Base-by-base conservation (phyloP, 2,329 filamentous ascomycete genomes). In the Chrysosporium keratinophilum region DNA sequence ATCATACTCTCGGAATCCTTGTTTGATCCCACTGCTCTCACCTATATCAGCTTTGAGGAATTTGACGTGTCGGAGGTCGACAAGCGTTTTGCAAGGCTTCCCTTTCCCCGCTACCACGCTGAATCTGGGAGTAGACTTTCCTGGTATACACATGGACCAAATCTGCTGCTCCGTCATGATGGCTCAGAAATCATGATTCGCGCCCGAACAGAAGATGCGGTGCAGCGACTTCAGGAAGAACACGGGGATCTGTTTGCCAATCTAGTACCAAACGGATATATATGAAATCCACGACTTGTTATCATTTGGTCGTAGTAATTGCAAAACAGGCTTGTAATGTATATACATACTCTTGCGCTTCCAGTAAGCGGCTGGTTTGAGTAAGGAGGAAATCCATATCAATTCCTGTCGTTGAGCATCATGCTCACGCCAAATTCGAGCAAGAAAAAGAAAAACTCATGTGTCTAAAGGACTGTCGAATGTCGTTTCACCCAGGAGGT, bases 41-140 rank as follows among this genome's bases (percentile, higher is more conserved):
- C 47, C n/a, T 50, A 50, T 20, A 50, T 41, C 35, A 50, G 35
- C 12, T 50, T 41, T 41, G 47, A 50, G 14, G 47, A 50, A 50
- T 50, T 17, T 33, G 35, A 31, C n/a, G 28, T 35, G 14, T 50
- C 23, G 14, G 47, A 50, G 19, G 34, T 41, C 12, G 35, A 50
- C 14, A 15, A 17, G 11, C 37, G 47, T 5, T 50, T 50, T 35
- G 15, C 19, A 11, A 37, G 17, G n/a, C 47, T 50, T 41, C 35
- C 19, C 10, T 50, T 50, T 19, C 47, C 47, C 1, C 47, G n/a
- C 19, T 50, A 50, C 31, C 19, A 37, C 17, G 17, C 47, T 10
- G 47, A 33, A 2, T 50, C 47, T 2, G 20, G 15, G n/a, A 40
- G 34, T 20, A 50, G 34, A 3, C 23, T 41, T 40, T 50, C 47